Evolutionary conservation across 2,329 filamentous ascomycete species (phyloP).

Genomic region (Pestalotiopsis sp.): DNA sequence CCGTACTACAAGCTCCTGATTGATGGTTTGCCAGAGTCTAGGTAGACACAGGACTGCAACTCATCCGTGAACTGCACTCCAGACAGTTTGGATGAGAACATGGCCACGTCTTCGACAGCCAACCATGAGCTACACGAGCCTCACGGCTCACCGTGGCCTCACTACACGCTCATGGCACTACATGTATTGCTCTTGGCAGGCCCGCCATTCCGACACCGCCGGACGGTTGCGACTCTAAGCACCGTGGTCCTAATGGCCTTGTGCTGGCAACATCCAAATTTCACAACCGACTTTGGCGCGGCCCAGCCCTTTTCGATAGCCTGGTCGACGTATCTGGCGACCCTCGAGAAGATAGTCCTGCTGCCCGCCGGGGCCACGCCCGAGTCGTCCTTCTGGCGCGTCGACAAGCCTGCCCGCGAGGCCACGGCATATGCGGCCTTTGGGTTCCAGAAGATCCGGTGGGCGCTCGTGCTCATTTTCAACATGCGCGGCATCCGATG

Average conservation of each 20-base stretch:
- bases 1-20: no score
- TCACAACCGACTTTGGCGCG: not conserved
- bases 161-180: not conserved
- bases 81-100: no score
- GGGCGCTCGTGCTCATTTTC: not conserved
- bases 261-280: not conserved
- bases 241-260: not conserved
- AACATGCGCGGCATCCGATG: not conserved
- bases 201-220: not conserved
- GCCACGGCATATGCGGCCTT: not conserved
- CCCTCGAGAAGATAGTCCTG: not conserved
- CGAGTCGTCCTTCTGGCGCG: not conserved
- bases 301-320: conserved; percentile 2
- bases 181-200: not conserved
- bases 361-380: not conserved
- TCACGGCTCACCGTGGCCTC: not conserved
- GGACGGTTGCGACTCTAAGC: not conserved
- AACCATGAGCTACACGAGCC: not conserved
- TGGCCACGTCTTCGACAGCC: no score
- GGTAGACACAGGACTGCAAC: no score
- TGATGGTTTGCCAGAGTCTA: no score
- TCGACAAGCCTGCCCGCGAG: not conserved
- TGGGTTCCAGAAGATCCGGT: not conserved
- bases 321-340: not conserved
- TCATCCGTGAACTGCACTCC: no score